These are phyloP conservation scores for Arachis monticola DNA, from an alignment of 331 rosid genomes.

Conservation along the genomic window DNA sequence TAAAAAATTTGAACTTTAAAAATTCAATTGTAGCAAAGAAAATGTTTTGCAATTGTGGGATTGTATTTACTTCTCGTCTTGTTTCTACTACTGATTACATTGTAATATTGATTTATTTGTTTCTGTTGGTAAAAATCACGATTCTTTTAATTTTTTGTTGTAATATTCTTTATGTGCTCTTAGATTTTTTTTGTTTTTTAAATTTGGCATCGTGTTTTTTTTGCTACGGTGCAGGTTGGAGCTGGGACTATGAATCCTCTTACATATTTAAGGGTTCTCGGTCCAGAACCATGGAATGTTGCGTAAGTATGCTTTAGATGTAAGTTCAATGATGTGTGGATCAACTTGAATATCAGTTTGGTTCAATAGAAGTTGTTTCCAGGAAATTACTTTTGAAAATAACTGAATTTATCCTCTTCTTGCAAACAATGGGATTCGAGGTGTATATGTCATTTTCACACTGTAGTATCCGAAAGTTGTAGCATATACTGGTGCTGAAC, in stretches of 20 bases:
- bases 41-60: background rate
- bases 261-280: constrained; percentile 94
- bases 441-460: background rate
- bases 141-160: background rate
- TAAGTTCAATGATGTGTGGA: constrained; percentile 32
- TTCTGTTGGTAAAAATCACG: background rate
- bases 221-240: constrained; percentile 73
- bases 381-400: constrained; percentile 15
- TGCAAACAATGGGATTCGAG: background rate
- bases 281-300: constrained; percentile 99
- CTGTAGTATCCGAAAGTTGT: constrained; percentile 16
- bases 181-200: background rate
- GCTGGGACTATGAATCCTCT: constrained; percentile 99
- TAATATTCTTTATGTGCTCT: background rate
- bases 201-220: constrained; percentile 4
- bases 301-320: constrained; percentile 84
- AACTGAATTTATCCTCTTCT: constrained; percentile 12
- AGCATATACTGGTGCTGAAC: background rate
- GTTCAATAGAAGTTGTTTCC: background rate
- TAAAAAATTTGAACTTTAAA: constrained; percentile 5
- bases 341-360: constrained; percentile 22
- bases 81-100: background rate
- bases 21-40: background rate
- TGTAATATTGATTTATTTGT: background rate
- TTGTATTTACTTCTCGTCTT: background rate